phyloP scores from a whole-genome alignment of 2,329 filamentous ascomycete genomes.

The Fusarium begoniae region DNA sequence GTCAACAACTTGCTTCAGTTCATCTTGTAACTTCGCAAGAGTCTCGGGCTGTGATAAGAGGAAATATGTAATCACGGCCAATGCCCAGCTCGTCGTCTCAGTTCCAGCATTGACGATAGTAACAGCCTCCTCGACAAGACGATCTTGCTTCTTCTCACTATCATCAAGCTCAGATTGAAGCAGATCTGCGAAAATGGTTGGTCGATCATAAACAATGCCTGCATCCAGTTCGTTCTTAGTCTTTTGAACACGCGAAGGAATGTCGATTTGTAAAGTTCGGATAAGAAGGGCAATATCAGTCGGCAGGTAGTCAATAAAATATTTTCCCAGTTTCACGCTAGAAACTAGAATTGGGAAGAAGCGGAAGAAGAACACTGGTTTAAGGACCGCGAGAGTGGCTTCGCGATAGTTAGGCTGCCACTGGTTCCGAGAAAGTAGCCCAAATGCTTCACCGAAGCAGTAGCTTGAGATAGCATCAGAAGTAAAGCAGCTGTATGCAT shows the following conservation, averaged over 20 bases:
- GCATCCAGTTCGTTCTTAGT: background rate
- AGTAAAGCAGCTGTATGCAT: conserved; percentile 13
- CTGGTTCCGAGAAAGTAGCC: background rate
- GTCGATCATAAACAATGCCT: conserved; percentile 5
- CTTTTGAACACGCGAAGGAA: conserved; percentile 2
- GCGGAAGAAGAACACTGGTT: conserved; percentile 12
- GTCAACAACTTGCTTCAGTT: background rate
- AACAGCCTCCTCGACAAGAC: background rate
- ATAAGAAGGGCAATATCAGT: conserved; percentile 2
- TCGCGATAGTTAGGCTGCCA: conserved; percentile 17
- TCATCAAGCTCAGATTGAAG: conserved; percentile 6
- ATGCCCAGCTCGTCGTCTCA: conserved; percentile 13
- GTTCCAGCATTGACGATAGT: conserved; percentile 14
- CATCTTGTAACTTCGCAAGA: background rate
- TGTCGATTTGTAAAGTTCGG: conserved; percentile 3
- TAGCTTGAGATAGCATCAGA: conserved; percentile 14
- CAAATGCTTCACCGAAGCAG: conserved; percentile 18
- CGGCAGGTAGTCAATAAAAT: background rate
- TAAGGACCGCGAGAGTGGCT: conserved; percentile 14
- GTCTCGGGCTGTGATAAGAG: conserved; percentile 6
- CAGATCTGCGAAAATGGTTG: conserved; percentile 4
- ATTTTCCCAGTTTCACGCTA: conserved; percentile 4
- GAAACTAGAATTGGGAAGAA: conserved; percentile 10
- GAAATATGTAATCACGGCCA: conserved; percentile 20
- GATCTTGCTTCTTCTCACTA: background rate